A percentile compares a stretch with the other conserved stretches of the same genome.
Evolutionary conservation across 73 alveolate genomes (phyloP).

Genomic region (Blepharisma japonicum): DNA sequence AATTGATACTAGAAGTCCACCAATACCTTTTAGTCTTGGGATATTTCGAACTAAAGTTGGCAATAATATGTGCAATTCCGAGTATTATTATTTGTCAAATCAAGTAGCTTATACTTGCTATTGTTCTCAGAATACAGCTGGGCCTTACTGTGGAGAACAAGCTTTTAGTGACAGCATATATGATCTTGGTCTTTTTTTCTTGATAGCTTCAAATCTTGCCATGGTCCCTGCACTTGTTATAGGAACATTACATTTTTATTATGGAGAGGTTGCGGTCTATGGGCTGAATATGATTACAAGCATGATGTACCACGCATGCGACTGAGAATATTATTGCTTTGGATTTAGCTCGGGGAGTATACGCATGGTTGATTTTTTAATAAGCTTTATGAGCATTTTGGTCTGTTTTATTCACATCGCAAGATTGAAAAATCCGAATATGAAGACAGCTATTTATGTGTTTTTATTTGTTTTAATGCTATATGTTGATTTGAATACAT

Average conservation of each 20-base stretch:
- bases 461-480: not conserved
- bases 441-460: not conserved
- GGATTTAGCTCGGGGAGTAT: not conserved
- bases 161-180: not conserved
- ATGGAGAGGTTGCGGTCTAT: not conserved
- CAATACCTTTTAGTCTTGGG: not conserved
- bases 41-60: constrained; percentile 4
- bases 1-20: not conserved
- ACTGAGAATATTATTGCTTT: constrained; percentile 9
- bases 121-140: constrained; percentile 9
- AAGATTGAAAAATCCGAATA: not conserved
- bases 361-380: not conserved
- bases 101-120: not conserved
- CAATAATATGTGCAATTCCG: constrained; percentile 5
- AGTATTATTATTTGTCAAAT: not conserved
- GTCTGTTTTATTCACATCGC: not conserved
- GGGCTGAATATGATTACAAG: constrained; percentile 18
- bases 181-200: not conserved
- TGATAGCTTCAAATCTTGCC: not conserved
- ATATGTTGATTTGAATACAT: not conserved
- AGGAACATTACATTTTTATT: not conserved
- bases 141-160: not conserved
- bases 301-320: not conserved
- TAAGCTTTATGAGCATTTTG: constrained; percentile 4
- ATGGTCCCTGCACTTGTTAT: not conserved